phyloP scores from a whole-genome alignment of 306 rosid genomes.

The Malus sylvestris region DNA sequence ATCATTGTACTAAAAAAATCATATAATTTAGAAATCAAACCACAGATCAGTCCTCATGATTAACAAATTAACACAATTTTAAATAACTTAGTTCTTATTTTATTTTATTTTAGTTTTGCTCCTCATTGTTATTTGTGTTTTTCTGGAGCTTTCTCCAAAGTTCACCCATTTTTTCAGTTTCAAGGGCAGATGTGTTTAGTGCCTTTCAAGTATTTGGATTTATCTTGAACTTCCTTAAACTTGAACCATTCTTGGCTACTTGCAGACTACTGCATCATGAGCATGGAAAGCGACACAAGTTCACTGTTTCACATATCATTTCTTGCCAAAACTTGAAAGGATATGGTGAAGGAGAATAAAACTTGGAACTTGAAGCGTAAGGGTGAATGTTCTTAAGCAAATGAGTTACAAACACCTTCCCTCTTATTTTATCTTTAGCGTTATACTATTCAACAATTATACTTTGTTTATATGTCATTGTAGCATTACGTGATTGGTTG shows the following conservation, averaged over 20 bases:
- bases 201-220: background rate
- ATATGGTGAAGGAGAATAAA: too few species aligned
- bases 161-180: background rate
- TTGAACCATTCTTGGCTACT: background rate
- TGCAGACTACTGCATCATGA: conserved; percentile 3
- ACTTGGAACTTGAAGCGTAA: too few species aligned
- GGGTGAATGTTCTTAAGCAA: too few species aligned
- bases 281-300: background rate
- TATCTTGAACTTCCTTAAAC: background rate
- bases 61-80: too few species aligned
- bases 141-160: background rate
- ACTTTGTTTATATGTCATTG: too few species aligned
- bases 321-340: too few species aligned
- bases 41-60: background rate
- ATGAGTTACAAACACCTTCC: too few species aligned
- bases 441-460: too few species aligned
- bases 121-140: background rate
- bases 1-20: too few species aligned
- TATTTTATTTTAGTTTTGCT: background rate
- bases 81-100: background rate
- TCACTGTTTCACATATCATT: background rate
- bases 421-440: too few species aligned
- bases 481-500: too few species aligned
- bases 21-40: background rate
- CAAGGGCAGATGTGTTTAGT: background rate